Evolutionary conservation across 441 rosid species (phyloP).

Genomic region (Adansonia grandidieri): DNA sequence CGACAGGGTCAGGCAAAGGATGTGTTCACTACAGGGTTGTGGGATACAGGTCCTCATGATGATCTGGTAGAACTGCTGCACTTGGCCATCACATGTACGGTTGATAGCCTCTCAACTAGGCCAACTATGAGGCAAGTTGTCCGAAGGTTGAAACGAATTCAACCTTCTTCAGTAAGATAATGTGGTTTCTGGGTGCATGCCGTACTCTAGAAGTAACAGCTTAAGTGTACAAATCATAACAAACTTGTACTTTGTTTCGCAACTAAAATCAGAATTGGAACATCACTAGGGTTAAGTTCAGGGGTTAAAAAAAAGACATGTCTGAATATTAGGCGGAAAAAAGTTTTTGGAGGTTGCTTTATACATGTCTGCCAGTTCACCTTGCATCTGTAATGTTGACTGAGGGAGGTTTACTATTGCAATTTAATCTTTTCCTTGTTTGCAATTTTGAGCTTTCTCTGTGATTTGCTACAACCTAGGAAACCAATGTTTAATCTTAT

Average conservation of each 20-base stretch:
- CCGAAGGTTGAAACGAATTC: constrained; percentile 40
- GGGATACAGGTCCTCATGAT: constrained; percentile 47
- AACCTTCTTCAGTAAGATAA: constrained; percentile 28
- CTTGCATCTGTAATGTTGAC: constrained; percentile 9
- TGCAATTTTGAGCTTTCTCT: neutral
- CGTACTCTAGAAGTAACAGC: neutral
- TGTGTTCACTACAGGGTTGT: constrained; percentile 42
- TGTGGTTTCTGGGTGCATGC: constrained; percentile 14
- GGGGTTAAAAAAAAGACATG: neutral
- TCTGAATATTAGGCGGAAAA: neutral
- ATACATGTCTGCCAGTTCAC: neutral
- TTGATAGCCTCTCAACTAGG: constrained; percentile 43
- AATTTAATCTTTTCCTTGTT: constrained; percentile 3
- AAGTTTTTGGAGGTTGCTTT: neutral
- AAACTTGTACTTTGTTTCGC: neutral
- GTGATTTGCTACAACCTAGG: neutral
- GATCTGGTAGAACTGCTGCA: constrained; percentile 45
- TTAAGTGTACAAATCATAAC: constrained; percentile 15
- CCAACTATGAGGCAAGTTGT: constrained; percentile 51
- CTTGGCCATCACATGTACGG: constrained; percentile 47
- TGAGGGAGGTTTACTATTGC: neutral
- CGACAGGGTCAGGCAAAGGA: constrained; percentile 46
- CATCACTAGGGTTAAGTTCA: neutral
- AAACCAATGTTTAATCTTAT: neutral
- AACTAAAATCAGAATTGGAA: neutral